A percentile compares a stretch with the other conserved stretches of the same genome.
phyloP scores from a whole-genome alignment of 768 basidiomycete genomes.

The Agaricus bisporus region DNA sequence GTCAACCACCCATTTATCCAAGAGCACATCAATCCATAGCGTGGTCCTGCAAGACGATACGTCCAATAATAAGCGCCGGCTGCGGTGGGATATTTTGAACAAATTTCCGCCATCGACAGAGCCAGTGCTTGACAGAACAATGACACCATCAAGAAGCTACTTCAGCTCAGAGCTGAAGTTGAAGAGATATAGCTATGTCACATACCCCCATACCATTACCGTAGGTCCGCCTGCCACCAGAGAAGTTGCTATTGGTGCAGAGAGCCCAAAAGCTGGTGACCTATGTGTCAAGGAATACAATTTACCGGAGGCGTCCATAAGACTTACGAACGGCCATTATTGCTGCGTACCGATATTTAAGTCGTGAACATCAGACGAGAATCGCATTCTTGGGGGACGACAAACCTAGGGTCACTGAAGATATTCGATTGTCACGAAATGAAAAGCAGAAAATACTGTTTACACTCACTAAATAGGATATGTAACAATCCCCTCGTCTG shows the following conservation, averaged over 20 bases:
- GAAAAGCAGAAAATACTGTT: background rate
- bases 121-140: slow-evolving; percentile 41
- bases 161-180: background rate
- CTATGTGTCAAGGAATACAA: no score
- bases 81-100: slow-evolving; percentile 55
- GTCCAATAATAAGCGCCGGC: slow-evolving; percentile 66
- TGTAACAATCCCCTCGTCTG: slow-evolving; percentile 48
- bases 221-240: slow-evolving; percentile 49
- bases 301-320: background rate
- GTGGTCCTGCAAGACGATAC: slow-evolving; percentile 50
- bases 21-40: slow-evolving; percentile 42
- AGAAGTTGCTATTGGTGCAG: slow-evolving; percentile 50
- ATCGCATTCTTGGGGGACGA: background rate
- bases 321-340: slow-evolving; percentile 59
- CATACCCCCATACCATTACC: slow-evolving; percentile 54
- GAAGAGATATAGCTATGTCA: background rate
- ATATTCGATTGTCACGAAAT: background rate
- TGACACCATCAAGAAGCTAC: slow-evolving; percentile 48
- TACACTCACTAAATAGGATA: slow-evolving; percentile 45
- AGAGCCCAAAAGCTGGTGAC: slow-evolving; percentile 45
- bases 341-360: slow-evolving; percentile 24
- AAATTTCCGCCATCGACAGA: slow-evolving; percentile 51
- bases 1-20: slow-evolving; percentile 71
- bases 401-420: slow-evolving; percentile 44
- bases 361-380: background rate